A percentile compares a stretch with the other conserved stretches of the same genome.
These are phyloP conservation scores for Sporothrix dimorphospora DNA, from an alignment of 2,329 filamentous ascomycete species.

Conservation along the genomic window DNA sequence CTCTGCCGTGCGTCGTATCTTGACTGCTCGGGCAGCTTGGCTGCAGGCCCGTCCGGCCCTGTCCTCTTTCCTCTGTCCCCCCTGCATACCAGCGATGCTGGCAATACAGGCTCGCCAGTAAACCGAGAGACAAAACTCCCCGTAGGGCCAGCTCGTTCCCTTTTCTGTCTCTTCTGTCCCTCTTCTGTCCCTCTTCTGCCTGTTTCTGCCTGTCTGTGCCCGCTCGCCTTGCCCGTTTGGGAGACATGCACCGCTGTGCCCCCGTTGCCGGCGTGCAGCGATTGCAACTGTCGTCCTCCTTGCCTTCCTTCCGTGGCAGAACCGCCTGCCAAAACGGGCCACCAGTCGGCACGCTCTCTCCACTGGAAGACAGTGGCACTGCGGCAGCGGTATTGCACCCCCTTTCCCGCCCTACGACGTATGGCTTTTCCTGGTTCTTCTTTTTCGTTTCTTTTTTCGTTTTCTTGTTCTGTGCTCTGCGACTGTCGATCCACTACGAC, in stretches of 20 bases:
- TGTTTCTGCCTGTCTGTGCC: background rate
- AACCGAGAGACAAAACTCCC: background rate
- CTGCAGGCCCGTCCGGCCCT: background rate
- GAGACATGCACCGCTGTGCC: background rate
- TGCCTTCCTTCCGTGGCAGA: slow-evolving; percentile 4
- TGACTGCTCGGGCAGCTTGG: background rate
- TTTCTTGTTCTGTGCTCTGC: background rate
- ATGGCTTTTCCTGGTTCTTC: background rate
- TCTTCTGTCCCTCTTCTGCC: background rate
- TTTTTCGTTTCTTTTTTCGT: background rate
- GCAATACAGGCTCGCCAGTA: background rate
- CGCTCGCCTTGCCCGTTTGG: slow-evolving; percentile 6
- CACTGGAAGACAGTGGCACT: background rate
- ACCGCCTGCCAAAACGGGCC: background rate
- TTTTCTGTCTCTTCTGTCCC: slow-evolving; percentile 20
- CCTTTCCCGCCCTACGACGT: slow-evolving; percentile 1
- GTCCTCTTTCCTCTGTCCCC: background rate
- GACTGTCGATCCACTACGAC: background rate
- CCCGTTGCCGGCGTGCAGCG: too few relatives aligned
- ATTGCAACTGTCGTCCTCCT: too few relatives aligned
- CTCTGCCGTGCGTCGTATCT: background rate
- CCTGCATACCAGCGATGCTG: slow-evolving; percentile 1
- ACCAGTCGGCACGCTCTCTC: too few relatives aligned
- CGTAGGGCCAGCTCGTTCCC: slow-evolving; percentile 11
- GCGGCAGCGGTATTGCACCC: background rate